These are phyloP conservation scores for Rhododendron henanense DNA, from an alignment of 148 eudicot genomes.

Conservation along the genomic window DNA sequence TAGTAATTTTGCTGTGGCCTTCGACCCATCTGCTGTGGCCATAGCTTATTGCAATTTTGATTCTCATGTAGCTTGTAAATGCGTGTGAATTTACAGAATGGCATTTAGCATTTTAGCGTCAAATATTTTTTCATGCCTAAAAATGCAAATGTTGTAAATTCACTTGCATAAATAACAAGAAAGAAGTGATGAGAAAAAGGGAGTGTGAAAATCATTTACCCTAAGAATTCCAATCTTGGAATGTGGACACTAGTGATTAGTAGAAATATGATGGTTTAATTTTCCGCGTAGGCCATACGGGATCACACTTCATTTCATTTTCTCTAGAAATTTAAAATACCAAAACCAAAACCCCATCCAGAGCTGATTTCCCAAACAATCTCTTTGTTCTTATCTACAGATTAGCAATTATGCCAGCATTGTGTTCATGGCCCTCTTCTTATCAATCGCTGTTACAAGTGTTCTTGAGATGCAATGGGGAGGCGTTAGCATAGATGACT, in stretches of 20 bases:
- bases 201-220: background rate
- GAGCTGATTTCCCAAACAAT: constrained; percentile 6
- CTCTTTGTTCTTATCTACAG: constrained; percentile 39
- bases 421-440: constrained; percentile 81
- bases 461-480: constrained; percentile 96
- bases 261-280: background rate
- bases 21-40: background rate
- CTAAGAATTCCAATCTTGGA: background rate
- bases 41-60: background rate
- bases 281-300: background rate
- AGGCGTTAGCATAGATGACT: constrained; percentile 84
- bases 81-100: background rate
- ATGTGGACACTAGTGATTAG: background rate
- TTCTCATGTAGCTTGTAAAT: background rate
- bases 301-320: background rate
- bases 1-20: background rate
- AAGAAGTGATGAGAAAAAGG: background rate
- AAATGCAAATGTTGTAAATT: background rate
- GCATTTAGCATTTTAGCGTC: background rate
- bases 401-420: constrained; percentile 96
- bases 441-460: constrained; percentile 83
- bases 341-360: background rate
- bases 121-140: background rate
- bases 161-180: background rate
- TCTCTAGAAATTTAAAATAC: background rate